phyloP scores from a whole-genome alignment of 139 green algal species.

The Tetraselmis chui region DNA sequence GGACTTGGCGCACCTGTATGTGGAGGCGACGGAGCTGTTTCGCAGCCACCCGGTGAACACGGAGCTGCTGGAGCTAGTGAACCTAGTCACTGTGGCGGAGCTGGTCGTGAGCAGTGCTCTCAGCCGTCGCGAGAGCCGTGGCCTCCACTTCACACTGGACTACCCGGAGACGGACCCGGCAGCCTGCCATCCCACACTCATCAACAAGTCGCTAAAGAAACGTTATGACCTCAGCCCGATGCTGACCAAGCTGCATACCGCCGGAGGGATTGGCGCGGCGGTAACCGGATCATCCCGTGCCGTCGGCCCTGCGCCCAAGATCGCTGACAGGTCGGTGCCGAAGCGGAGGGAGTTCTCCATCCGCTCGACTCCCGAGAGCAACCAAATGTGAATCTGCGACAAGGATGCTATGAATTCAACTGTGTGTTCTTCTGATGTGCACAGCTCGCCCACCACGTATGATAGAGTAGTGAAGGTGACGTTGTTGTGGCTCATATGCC shows the following conservation, averaged over 20 bases:
- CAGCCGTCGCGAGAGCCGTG: conserved; percentile 73
- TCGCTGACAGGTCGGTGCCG: too few species aligned
- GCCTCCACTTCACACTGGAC: conserved; percentile 74
- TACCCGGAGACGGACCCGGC: conserved; percentile 33
- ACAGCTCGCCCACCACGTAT: too few species aligned
- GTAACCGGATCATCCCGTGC: not conserved
- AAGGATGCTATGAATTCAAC: too few species aligned
- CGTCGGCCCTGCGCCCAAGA: not conserved
- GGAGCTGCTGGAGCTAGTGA: conserved; percentile 79
- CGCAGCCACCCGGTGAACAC: conserved; percentile 46
- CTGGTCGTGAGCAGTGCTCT: conserved; percentile 75
- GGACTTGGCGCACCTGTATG: conserved; percentile 37
- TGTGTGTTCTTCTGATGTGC: too few species aligned
- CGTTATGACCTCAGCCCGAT: not conserved
- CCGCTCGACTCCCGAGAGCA: not conserved
- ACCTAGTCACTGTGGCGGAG: conserved; percentile 77
- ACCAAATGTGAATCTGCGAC: not conserved
- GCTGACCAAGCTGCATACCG: not conserved
- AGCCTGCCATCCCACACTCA: not conserved
- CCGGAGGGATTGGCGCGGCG: not conserved
- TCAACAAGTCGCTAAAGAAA: not conserved
- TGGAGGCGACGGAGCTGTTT: conserved; percentile 51
- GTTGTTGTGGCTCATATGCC: too few species aligned
- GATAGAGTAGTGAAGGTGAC: too few species aligned
- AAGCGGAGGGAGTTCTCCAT: not conserved